Conservation (phyloP, 169 alveolate species). For the Cyclospora cayetanensis region DNA sequence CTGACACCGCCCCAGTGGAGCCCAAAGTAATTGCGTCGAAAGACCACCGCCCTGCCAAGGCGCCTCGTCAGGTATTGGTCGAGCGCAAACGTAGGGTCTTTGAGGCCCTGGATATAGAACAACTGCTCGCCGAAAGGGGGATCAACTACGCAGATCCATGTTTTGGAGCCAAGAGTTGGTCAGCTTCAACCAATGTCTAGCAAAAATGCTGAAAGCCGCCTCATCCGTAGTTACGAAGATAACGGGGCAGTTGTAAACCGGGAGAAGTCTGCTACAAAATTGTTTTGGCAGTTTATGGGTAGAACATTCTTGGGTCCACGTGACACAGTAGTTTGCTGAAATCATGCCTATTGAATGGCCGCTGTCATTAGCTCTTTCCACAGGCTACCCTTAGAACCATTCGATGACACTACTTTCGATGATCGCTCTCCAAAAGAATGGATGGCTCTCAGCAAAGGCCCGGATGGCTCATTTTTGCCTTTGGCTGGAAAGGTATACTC, state of each 20-base stretch:
- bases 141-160: constrained; percentile 84
- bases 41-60: constrained; percentile 89
- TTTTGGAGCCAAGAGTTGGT: constrained; percentile 65
- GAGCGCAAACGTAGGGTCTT: constrained; percentile 80
- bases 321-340: too few relatives aligned
- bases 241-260: too few relatives aligned
- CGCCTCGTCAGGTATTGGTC: constrained; percentile 93
- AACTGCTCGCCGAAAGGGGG: constrained; percentile 83
- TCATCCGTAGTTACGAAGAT: too few relatives aligned
- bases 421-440: constrained; percentile 91
- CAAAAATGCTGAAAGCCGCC: too few relatives aligned
- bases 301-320: too few relatives aligned
- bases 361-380: too few relatives aligned
- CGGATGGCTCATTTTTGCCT: constrained; percentile 81
- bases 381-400: constrained; percentile 92
- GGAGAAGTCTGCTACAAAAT: too few relatives aligned
- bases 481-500: constrained; percentile 68
- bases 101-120: constrained; percentile 88
- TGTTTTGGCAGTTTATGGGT: too few relatives aligned
- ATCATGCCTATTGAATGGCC: too few relatives aligned
- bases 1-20: constrained; percentile 53
- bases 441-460: constrained; percentile 81
- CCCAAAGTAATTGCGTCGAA: constrained; percentile 93
- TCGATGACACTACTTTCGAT: constrained; percentile 92
- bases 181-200: neutral